Evolutionary conservation across 371 early-diverging fungal species (phyloP).

Genomic region (Mucor lusitanicus): DNA sequence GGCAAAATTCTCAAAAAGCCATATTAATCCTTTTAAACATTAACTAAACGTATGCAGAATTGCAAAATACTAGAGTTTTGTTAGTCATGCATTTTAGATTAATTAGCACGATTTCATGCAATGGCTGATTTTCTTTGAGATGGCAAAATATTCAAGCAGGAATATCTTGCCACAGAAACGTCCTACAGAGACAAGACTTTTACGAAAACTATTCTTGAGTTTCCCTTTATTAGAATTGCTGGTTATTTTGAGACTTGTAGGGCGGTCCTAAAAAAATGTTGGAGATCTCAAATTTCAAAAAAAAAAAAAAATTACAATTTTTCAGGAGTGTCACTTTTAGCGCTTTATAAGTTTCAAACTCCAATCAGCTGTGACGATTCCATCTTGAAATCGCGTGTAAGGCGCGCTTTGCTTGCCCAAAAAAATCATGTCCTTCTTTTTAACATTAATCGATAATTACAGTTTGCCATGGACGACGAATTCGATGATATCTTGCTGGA

Average conservation of each 20-base stretch:
- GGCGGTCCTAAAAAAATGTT: background rate
- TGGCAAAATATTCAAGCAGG: background rate
- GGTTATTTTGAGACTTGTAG: background rate
- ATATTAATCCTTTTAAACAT: background rate
- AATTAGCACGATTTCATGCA: background rate
- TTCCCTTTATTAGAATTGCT: background rate
- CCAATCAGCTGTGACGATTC: background rate
- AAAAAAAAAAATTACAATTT: background rate
- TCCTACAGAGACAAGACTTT: background rate
- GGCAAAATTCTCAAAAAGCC: background rate
- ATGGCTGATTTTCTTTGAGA: background rate
- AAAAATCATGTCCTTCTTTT: background rate
- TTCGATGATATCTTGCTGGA: constrained; percentile 18
- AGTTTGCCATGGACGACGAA: constrained; percentile 1
- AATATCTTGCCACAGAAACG: background rate
- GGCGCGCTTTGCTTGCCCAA: background rate
- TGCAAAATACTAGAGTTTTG: background rate
- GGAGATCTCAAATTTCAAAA: background rate
- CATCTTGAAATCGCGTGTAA: background rate
- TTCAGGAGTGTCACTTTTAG: background rate
- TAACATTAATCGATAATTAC: background rate
- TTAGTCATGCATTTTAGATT: background rate
- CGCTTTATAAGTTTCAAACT: too few relatives aligned
- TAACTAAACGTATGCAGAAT: background rate
- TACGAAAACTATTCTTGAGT: background rate